Evolutionary conservation across 768 basidiomycete genomes (phyloP).

Genomic region (Pulveroboletus frians): DNA sequence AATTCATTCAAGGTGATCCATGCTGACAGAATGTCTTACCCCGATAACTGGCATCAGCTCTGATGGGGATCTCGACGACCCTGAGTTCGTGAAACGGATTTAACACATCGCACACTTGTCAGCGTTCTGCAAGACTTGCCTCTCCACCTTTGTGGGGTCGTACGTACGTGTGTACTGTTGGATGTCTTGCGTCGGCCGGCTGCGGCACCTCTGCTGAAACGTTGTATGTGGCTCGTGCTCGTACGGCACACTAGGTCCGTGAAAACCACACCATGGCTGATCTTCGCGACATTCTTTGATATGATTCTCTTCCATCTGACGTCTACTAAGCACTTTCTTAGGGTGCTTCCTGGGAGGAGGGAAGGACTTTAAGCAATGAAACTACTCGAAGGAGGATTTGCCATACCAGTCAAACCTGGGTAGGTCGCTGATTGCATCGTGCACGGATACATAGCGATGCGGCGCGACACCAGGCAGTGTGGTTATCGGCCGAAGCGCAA

Average conservation of each 20-base stretch:
- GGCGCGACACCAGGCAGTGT: conserved; percentile 48
- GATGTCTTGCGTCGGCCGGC: conserved; percentile 41
- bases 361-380: neutral
- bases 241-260: conserved; percentile 27
- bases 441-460: conserved; percentile 54
- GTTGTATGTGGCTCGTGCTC: conserved; percentile 32
- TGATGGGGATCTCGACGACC: conserved; percentile 54
- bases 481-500: conserved; percentile 39
- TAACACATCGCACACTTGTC: neutral
- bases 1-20: neutral
- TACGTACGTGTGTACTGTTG: conserved; percentile 67
- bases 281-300: conserved; percentile 38
- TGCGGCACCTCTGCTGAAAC: conserved; percentile 47
- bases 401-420: conserved; percentile 68
- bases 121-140: conserved; percentile 36
- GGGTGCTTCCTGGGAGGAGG: conserved; percentile 23
- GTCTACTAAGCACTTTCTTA: neutral
- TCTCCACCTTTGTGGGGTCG: conserved; percentile 46
- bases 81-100: conserved; percentile 30
- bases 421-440: conserved; percentile 72
- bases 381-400: neutral
- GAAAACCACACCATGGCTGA: conserved; percentile 31
- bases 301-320: conserved; percentile 12
- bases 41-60: conserved; percentile 58
- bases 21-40: conserved; percentile 32